These are phyloP conservation scores for Pichia sp. DNA, from an alignment of 1,139 yeast genomes.

Conservation along the genomic window DNA sequence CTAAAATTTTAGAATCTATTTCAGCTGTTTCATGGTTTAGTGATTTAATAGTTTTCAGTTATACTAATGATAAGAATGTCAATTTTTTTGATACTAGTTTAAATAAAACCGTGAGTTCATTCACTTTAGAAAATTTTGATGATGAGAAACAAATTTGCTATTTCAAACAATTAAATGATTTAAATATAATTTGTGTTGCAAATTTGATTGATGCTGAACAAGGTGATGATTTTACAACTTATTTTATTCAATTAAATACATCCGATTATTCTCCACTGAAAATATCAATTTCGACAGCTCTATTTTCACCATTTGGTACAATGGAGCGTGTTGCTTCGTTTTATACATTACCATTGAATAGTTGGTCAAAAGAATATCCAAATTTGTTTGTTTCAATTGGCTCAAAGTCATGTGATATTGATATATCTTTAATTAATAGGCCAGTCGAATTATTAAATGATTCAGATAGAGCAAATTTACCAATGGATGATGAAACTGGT, in stretches of 20 bases:
- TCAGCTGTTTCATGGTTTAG: slow-evolving; percentile 13
- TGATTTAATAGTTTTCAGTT: slow-evolving; percentile 1
- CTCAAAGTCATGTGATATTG: slow-evolving; percentile 57
- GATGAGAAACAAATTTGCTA: slow-evolving; percentile 5
- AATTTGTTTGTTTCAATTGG: slow-evolving; percentile 44
- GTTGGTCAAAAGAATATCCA: slow-evolving; percentile 39
- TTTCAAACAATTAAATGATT: slow-evolving; percentile 8
- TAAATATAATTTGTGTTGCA: slow-evolving; percentile 7
- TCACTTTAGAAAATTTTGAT: slow-evolving; percentile 3
- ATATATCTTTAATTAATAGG: slow-evolving; percentile 35
- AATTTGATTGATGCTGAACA: slow-evolving; percentile 5
- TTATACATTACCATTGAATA: slow-evolving; percentile 38
- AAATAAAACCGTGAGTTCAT: not conserved
- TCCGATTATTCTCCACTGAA: not conserved
- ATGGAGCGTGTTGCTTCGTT: slow-evolving; percentile 43
- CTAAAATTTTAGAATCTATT: slow-evolving; percentile 1
- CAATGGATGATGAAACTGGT: slow-evolving; percentile 55
- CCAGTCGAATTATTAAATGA: slow-evolving; percentile 51
- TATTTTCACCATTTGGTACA: slow-evolving; percentile 44
- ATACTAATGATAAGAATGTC: not conserved
- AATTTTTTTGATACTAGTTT: slow-evolving; percentile 3
- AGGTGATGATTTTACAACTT: slow-evolving; percentile 8
- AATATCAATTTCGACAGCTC: slow-evolving; percentile 21
- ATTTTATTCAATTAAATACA: slow-evolving; percentile 2
- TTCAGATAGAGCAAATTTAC: slow-evolving; percentile 62